Evolutionary conservation across 2,329 filamentous ascomycete genomes (phyloP), one percentile per base, ranked within the genome.

Genomic region (Botrytis tulipae): DNA sequence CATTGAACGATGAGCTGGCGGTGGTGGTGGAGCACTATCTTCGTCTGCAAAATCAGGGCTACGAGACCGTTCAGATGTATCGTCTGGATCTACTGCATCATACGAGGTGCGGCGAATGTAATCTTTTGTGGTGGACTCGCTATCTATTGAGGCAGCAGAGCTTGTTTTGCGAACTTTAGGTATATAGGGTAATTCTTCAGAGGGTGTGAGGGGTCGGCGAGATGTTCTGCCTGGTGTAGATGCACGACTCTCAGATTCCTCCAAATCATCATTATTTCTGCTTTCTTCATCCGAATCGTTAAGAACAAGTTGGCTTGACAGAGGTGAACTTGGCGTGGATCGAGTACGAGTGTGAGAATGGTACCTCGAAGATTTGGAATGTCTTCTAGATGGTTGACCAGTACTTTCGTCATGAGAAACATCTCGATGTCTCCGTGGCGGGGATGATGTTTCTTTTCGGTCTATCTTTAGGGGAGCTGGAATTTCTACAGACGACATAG

Each of bases 1-100:
- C 40, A 79, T 78, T n/a, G 78, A 77, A 63, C 74, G 76, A 68
- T 81, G 80, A 68, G 72, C 74, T 44, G 80, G 80, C 29, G 79
- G 80, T 10, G 79, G 78, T 22, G 79, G 78, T 60, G 80, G 80
- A 12, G 78, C 73, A 68, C 74, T 77, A 59, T 80, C 78, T 40
- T 78, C 74, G 60, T 71, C 60, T 16, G 37, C 22, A 22, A 46
- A 60, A 44, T 71, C 60, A 18, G 59, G 51, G 40, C 42, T 72
- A 60, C n/a, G 42, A 42, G 48, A 48, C 7, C 63, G 54, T 32
- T 32, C 60, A 40, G 48, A 61, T 14, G 25, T 44, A 42, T 61
- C 51, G 6, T 57, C 42, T 51, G 51, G 59, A 62, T 65, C 69
- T 32, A 35, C 40, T 48, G 42, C 29, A 61, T 73, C 71, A 37